Evolutionary conservation across 2,329 filamentous ascomycete genomes (phyloP), one percentile per base, ranked within the genome.

Genomic region (Leptographium galeiforme): DNA sequence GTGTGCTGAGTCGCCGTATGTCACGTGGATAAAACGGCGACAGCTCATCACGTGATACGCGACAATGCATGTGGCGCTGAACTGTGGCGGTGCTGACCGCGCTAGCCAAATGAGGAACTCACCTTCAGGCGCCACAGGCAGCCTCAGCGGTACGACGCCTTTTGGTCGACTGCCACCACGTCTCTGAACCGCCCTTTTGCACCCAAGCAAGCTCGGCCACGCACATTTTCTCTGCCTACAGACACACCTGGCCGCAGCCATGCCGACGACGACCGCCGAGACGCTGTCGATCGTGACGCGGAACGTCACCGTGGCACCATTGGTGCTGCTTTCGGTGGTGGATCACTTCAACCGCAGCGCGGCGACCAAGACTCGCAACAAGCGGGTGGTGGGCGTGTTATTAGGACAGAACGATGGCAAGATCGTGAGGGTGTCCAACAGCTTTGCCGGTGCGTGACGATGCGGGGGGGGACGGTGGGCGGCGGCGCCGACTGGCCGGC

Each of bases 211-310:
- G n/a, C n/a, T 18, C 45, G n/a, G 19, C 30, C 16, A n/a, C n/a
- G 38, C 30, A n/a, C 48, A 33, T 18, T 13, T 33, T 19, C 18
- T 30, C 30, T 53, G 47, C 60, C 44, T 50, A 56, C 50, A 38
- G 6, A 8, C 19, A 34, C n/a, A n/a, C 53, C 10, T 13, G 34
- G 10, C 40, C 50, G 16, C 54, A 70, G 81, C 66, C 68, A 97
- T 97, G 91, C 91, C 90, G 72, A 84, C 91, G 70, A 97, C 91
- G 61, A 96, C 91, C 68, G 89, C 90, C 70, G 91, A 97, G 76
- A 94, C 91, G 61, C 83, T 96, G 69, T 94, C 88, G 62, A 85
- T 97, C 68, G 89, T 96, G 69, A 91, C 84, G 64, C 84, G 89
- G 70, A 95, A 85, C 71, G 93, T 98, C 70, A 95, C 91, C 61